Evolutionary conservation across 805 yeast genomes (phyloP).

Genomic region (Dipodascus albidus): DNA sequence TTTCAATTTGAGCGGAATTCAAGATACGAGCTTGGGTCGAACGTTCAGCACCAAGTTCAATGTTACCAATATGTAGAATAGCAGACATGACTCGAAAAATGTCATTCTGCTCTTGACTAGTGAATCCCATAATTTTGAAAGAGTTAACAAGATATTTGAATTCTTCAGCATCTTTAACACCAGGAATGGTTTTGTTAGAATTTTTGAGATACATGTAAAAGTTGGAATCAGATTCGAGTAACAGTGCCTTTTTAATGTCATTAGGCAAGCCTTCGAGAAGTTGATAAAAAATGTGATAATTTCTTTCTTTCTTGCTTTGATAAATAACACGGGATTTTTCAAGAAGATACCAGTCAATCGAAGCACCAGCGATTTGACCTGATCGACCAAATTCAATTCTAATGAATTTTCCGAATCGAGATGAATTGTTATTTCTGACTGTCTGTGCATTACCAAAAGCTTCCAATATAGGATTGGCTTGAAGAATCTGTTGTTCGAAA

Average conservation of each 20-base stretch:
- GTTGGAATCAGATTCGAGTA: constrained; percentile 34
- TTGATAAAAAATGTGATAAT: constrained; percentile 90
- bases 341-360: constrained; percentile 85
- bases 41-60: constrained; percentile 53
- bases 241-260: constrained; percentile 24
- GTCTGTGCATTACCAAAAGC: constrained; percentile 97
- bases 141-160: constrained; percentile 54
- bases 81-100: constrained; percentile 61
- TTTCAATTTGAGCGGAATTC: constrained; percentile 38
- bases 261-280: constrained; percentile 53
- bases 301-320: constrained; percentile 70
- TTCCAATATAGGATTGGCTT: constrained; percentile 92
- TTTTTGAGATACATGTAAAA: constrained; percentile 47
- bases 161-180: constrained; percentile 66
- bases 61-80: constrained; percentile 76
- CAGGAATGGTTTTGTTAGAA: constrained; percentile 46
- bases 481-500: constrained; percentile 76
- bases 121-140: constrained; percentile 62
- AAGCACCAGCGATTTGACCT: constrained; percentile 74
- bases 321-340: constrained; percentile 87
- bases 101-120: constrained; percentile 38
- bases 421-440: constrained; percentile 83
- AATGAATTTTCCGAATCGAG: constrained; percentile 93
- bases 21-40: constrained; percentile 63
- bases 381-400: constrained; percentile 60